Evolutionary conservation across 2,329 filamentous ascomycete species (phyloP).

Genomic region (Didymosphaeria variabile): DNA sequence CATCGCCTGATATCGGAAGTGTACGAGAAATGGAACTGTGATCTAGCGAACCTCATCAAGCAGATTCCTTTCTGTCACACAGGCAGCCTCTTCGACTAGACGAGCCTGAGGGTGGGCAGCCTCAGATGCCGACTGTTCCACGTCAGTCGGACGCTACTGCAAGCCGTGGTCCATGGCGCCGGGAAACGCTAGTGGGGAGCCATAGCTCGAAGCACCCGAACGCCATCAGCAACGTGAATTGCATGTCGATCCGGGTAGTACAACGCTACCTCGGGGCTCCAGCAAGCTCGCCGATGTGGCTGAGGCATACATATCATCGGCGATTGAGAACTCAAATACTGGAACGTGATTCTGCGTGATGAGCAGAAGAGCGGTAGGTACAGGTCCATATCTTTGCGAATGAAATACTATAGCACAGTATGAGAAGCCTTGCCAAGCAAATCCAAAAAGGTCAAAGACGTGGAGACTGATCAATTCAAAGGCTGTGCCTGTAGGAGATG

Average conservation of each 20-base stretch:
- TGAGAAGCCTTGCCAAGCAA: neutral
- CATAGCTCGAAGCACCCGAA: constrained; percentile 11
- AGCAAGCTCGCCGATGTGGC: neutral
- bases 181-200: constrained; percentile 26
- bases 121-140: neutral
- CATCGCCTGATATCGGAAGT: no score
- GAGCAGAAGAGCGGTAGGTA: neutral
- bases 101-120: neutral
- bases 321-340: neutral
- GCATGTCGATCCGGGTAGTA: neutral
- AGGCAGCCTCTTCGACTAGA: neutral
- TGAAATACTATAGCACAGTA: neutral
- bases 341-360: neutral
- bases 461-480: neutral
- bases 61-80: neutral
- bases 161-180: constrained; percentile 13
- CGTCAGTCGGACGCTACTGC: constrained; percentile 15
- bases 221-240: neutral
- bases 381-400: no score
- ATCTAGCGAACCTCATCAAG: neutral
- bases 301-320: neutral
- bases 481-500: neutral
- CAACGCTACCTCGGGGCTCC: neutral
- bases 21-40: no score
- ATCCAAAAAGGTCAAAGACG: neutral